These are phyloP conservation scores for Rhodosporidiobolus odoratus DNA, from an alignment of 768 basidiomycete genomes.

Conservation along the genomic window DNA sequence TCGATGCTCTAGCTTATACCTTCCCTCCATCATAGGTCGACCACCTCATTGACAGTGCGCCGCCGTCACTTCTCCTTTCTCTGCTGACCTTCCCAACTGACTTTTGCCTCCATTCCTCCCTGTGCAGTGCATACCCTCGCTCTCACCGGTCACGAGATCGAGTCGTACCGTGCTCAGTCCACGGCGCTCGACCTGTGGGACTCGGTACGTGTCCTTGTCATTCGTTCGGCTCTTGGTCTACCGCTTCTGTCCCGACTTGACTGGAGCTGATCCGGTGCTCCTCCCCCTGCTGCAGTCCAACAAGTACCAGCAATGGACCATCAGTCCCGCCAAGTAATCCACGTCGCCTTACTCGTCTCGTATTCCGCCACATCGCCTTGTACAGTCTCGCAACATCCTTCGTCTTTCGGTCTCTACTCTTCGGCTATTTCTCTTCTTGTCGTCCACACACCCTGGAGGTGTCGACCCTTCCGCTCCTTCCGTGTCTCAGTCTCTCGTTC, in stretches of 20 bases:
- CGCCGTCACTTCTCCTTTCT: not conserved
- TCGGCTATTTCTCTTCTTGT: too few species aligned
- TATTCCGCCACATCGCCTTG: not conserved
- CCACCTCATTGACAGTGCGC: conserved; percentile 19
- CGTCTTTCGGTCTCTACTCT: too few species aligned
- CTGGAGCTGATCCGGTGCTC: not conserved
- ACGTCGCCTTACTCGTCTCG: not conserved
- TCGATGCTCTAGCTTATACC: not conserved
- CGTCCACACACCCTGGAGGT: too few species aligned
- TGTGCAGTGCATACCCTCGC: conserved; percentile 14
- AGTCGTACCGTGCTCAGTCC: conserved; percentile 2
- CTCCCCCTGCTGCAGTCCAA: not conserved
- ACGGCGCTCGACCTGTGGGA: conserved; percentile 9
- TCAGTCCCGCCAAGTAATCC: not conserved
- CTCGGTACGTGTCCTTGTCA: not conserved
- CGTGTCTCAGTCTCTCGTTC: too few species aligned
- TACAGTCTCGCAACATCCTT: not conserved
- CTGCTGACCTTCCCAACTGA: not conserved
- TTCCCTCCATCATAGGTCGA: not conserved
- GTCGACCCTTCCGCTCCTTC: too few species aligned
- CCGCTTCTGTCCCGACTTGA: not conserved
- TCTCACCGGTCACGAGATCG: conserved; percentile 13
- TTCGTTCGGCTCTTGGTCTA: not conserved
- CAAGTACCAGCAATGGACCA: conserved; percentile 9
- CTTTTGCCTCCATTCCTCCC: not conserved